Percentiles rank a stretch among this genome's conserved stretches.
These are phyloP conservation scores for Neopestalotiopsis clavispora DNA, from an alignment of 2,329 filamentous ascomycete genomes.

Conservation along the genomic window DNA sequence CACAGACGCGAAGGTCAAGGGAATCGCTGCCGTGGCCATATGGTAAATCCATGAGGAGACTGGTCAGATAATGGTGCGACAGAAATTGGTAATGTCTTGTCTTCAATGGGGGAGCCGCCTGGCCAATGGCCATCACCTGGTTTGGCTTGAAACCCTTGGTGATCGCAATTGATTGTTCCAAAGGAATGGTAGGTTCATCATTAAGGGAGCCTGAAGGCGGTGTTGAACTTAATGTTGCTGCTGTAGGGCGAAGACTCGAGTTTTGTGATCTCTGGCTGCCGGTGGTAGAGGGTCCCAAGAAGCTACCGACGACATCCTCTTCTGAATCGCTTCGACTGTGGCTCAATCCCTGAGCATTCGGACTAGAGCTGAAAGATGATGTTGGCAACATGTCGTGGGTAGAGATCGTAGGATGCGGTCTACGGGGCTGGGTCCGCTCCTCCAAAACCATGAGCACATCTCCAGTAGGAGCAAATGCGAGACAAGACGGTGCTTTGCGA, in stretches of 20 bases:
- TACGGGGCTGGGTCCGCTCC: conserved; percentile 53
- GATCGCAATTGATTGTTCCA: conserved; percentile 63
- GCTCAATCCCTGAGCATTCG: conserved; percentile 55
- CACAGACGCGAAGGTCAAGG: conserved; percentile 51
- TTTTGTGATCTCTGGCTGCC: conserved; percentile 44
- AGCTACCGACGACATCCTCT: conserved; percentile 66
- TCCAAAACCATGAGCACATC: conserved; percentile 67
- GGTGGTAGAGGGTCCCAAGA: conserved; percentile 54
- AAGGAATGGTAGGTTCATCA: conserved; percentile 50
- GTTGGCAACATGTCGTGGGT: conserved; percentile 35
- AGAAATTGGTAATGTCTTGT: conserved; percentile 60
- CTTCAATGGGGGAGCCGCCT: conserved; percentile 56
- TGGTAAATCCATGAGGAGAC: conserved; percentile 55
- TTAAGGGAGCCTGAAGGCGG: conserved; percentile 51
- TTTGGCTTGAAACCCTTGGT: conserved; percentile 63
- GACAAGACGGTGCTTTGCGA: conserved; percentile 63
- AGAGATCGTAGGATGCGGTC: conserved; percentile 40
- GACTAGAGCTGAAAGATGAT: conserved; percentile 53
- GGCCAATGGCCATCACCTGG: conserved; percentile 67
- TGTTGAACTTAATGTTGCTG: conserved; percentile 55
- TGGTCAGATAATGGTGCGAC: conserved; percentile 60
- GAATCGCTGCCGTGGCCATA: conserved; percentile 39
- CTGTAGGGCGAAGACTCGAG: conserved; percentile 47
- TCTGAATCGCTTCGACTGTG: conserved; percentile 68
- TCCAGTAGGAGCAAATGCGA: conserved; percentile 64